Evolutionary conservation across 768 basidiomycete species (phyloP).

Genomic region (Pulveroboletus sp.): DNA sequence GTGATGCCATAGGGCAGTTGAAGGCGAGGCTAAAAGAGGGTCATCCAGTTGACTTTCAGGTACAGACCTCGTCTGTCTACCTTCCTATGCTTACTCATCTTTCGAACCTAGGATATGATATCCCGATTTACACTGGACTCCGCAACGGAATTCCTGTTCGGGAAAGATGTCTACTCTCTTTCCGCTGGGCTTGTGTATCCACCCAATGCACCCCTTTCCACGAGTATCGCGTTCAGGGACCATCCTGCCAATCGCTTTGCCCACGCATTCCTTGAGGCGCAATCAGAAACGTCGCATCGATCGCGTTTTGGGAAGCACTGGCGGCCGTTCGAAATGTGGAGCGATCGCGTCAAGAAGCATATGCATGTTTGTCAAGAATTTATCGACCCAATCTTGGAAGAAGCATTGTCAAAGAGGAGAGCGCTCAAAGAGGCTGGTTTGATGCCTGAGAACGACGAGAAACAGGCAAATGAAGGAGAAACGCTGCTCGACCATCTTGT

Average conservation of each 20-base stretch:
- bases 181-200: constrained; percentile 50
- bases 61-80: constrained; percentile 11
- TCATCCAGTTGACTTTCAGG: constrained; percentile 57
- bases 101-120: constrained; percentile 42
- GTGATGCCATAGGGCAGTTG: constrained; percentile 44
- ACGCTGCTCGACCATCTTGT: constrained; percentile 32
- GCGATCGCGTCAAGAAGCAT: constrained; percentile 43
- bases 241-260: constrained; percentile 44
- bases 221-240: constrained; percentile 11
- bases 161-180: constrained; percentile 45
- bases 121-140: constrained; percentile 60
- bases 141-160: constrained; percentile 58
- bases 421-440: constrained; percentile 21
- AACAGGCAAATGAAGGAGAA: constrained; percentile 19
- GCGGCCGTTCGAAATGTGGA: constrained; percentile 53
- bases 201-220: constrained; percentile 13
- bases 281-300: constrained; percentile 40
- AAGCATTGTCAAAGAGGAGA: constrained; percentile 43
- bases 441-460: constrained; percentile 6
- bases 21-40: constrained; percentile 43
- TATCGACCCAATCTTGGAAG: constrained; percentile 50
- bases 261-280: constrained; percentile 49
- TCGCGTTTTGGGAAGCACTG: constrained; percentile 42
- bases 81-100: background rate
- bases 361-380: constrained; percentile 49